Conservation (phyloP, 805 yeast genomes). For the Trichomonascus vanleenenianus region DNA sequence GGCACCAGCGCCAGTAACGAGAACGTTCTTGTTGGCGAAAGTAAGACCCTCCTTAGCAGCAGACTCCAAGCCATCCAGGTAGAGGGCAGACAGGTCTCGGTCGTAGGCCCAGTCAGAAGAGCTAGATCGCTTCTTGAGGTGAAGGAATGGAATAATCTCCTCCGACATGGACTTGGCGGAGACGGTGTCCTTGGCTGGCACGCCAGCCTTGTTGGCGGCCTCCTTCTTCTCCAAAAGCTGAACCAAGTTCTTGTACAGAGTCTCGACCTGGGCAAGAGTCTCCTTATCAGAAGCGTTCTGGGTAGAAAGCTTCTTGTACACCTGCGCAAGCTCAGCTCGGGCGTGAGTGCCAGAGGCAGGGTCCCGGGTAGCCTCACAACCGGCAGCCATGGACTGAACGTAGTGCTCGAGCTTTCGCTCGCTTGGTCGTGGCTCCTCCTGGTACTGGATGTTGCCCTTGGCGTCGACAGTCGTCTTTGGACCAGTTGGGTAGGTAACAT, state of each 20-base stretch:
- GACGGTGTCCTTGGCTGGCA: conserved; percentile 9
- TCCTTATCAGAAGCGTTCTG: conserved; percentile 59
- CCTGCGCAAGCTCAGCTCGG: conserved; percentile 75
- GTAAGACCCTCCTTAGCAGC: conserved; percentile 94
- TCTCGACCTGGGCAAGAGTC: conserved; percentile 52
- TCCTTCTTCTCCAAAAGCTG: conserved; percentile 36
- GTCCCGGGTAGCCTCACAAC: conserved; percentile 74
- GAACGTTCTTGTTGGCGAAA: conserved; percentile 78
- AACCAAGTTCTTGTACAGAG: conserved; percentile 25
- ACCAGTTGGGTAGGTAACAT: conserved; percentile 88
- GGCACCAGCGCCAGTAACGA: conserved; percentile 97
- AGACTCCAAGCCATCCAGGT: conserved; percentile 83
- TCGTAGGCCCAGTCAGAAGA: conserved; percentile 80
- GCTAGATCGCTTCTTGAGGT: conserved; percentile 66
- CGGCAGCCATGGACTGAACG: conserved; percentile 93
- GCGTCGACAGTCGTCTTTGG: conserved; percentile 85
- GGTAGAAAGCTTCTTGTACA: conserved; percentile 72
- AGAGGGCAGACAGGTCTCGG: conserved; percentile 63
- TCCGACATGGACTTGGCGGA: conserved; percentile 19
- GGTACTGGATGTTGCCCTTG: conserved; percentile 79
- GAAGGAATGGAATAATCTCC: conserved; percentile 83
- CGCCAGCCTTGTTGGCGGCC: conserved; percentile 41
- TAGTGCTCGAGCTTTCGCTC: conserved; percentile 94
- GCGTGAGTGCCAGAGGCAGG: conserved; percentile 47
- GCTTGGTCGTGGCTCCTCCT: conserved; percentile 80